These are phyloP conservation scores for Leccinum fuscescens DNA, from an alignment of 1,284 basidiomycete species.

Conservation along the genomic window DNA sequence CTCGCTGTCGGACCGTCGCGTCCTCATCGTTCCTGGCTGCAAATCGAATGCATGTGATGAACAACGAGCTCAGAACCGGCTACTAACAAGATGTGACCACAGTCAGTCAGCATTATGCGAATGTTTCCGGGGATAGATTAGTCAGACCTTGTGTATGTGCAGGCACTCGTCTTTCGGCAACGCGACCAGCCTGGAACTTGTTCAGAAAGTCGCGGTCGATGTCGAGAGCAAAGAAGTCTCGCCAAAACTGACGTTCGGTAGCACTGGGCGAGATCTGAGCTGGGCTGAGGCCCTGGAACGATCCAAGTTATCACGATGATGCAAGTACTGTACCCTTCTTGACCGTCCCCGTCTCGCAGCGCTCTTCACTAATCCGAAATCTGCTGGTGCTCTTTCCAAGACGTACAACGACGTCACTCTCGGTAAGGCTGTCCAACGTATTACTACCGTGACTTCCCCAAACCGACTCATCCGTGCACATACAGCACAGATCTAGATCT, in stretches of 20 bases:
- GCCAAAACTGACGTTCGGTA: conserved; percentile 45
- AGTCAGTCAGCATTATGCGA: conserved; percentile 2
- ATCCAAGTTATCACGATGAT: conserved; percentile 18
- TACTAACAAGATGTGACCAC: conserved; percentile 36
- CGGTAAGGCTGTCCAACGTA: conserved; percentile 33
- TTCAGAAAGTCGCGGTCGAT: conserved; percentile 47
- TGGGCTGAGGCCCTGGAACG: conserved; percentile 37
- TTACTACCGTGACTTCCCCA: not conserved
- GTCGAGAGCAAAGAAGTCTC: conserved; percentile 47
- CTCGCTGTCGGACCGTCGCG: conserved; percentile 37
- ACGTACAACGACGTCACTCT: conserved; percentile 60
- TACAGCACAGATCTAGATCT: conserved; percentile 47
- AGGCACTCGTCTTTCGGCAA: conserved; percentile 42
- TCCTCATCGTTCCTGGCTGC: conserved; percentile 33
- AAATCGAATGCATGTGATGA: conserved; percentile 42
- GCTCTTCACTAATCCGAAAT: conserved; percentile 46
- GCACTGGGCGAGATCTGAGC: conserved; percentile 39
- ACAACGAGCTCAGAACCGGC: conserved; percentile 50
- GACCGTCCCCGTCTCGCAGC: conserved; percentile 19
- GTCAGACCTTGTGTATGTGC: conserved; percentile 43
- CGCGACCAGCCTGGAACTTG: conserved; percentile 23
- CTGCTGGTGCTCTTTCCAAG: conserved; percentile 53
- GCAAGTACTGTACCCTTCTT: not conserved
- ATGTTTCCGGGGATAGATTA: not conserved
- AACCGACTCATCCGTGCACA: not conserved